These are phyloP conservation scores for Lactifluus subvellereus DNA, from an alignment of 768 basidiomycete genomes.

Conservation along the genomic window DNA sequence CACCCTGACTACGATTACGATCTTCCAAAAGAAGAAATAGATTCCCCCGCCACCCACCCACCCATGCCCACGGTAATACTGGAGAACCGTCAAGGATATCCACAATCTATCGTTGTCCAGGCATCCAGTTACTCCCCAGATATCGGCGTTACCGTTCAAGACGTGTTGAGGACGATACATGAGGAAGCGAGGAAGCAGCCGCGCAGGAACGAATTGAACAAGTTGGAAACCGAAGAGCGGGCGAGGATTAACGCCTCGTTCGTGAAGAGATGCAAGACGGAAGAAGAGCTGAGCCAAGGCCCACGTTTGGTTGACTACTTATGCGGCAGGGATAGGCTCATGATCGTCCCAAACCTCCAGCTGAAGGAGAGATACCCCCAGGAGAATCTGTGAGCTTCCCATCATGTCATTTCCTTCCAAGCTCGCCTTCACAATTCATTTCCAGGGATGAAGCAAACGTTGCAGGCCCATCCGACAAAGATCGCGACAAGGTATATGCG, in stretches of 20 bases:
- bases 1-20: background rate
- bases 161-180: conserved; percentile 1
- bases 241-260: background rate
- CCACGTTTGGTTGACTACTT: conserved; percentile 1
- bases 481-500: too few relatives aligned
- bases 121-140: background rate
- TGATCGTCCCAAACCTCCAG: background rate
- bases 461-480: background rate
- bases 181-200: background rate
- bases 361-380: background rate
- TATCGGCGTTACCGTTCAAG: conserved; percentile 1
- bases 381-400: background rate
- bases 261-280: background rate
- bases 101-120: background rate
- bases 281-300: conserved; percentile 1
- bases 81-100: conserved; percentile 13
- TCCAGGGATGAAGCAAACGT: background rate
- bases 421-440: background rate
- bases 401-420: background rate
- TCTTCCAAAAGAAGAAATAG: conserved; percentile 7
- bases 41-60: conserved; percentile 3
- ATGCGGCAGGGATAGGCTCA: conserved; percentile 7
- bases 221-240: background rate
- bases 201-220: background rate
- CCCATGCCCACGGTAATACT: background rate